Percentiles rank a stretch among this genome's conserved stretches.
phyloP scores from a whole-genome alignment of 345 rosid species.

The Brassica nigra region DNA sequence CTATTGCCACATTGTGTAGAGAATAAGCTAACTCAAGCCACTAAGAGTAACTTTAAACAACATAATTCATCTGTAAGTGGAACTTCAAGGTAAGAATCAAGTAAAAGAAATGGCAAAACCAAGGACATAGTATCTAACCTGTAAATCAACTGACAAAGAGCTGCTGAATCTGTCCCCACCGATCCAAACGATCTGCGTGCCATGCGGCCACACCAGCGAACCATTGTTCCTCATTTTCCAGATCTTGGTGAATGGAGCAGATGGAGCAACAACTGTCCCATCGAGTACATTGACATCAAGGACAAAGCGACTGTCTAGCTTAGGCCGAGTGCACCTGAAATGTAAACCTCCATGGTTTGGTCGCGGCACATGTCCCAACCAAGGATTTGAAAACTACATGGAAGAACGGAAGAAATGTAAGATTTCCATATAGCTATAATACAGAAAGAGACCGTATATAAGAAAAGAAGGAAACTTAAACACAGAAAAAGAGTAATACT shows the following conservation, averaged over 20 bases:
- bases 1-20: not conserved
- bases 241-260: conserved; percentile 75
- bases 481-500: conserved; percentile 42
- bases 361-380: conserved; percentile 38
- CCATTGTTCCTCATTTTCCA: conserved; percentile 95
- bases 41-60: not conserved
- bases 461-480: conserved; percentile 1
- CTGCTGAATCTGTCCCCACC: conserved; percentile 70
- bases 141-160: conserved; percentile 48
- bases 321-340: conserved; percentile 46
- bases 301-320: conserved; percentile 77
- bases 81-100: not conserved
- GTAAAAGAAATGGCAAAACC: conserved; percentile 5
- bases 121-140: conserved; percentile 48
- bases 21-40: not conserved
- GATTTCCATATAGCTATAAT: not conserved
- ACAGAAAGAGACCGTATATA: not conserved
- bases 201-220: conserved; percentile 61
- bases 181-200: conserved; percentile 70
- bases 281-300: conserved; percentile 82
- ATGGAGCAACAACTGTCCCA: conserved; percentile 82
- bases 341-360: conserved; percentile 32
- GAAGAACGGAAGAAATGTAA: not conserved
- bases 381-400: conserved; percentile 33
- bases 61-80: not conserved